A percentile compares a stretch with the other conserved stretches of the same genome.
phyloP scores from a whole-genome alignment of 305 asterid species.

The Solanum aculeatissimum region DNA sequence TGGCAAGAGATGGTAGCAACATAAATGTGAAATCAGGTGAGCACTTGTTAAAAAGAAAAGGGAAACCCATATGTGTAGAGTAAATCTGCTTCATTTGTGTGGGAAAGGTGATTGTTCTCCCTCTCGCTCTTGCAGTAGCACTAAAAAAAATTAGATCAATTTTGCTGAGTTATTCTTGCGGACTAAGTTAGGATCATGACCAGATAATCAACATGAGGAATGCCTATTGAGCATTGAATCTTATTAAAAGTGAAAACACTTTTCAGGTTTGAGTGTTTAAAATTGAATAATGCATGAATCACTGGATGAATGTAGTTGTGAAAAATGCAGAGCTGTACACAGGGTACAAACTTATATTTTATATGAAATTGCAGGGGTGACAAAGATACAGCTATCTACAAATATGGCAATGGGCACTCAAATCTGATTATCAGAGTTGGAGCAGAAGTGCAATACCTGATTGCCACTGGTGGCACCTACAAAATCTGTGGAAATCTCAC shows the following conservation, averaged over 20 bases:
- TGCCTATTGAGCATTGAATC: background rate
- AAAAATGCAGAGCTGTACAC: background rate
- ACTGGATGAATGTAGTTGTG: background rate
- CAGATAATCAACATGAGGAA: background rate
- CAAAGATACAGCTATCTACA: background rate
- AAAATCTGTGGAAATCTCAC: constrained; percentile 38
- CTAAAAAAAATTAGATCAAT: background rate
- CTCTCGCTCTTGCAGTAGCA: background rate
- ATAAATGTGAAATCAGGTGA: background rate
- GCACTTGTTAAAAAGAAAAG: background rate
- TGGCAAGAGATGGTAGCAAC: background rate
- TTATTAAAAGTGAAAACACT: background rate
- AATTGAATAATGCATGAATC: background rate
- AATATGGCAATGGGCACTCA: background rate
- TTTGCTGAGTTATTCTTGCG: background rate
- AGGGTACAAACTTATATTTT: background rate
- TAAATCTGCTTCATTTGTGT: background rate
- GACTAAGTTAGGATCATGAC: background rate
- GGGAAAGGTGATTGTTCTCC: background rate
- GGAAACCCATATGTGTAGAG: background rate
- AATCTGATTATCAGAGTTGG: constrained; percentile 1
- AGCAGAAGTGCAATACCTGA: constrained; percentile 36
- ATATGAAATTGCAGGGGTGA: background rate
- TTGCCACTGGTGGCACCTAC: constrained; percentile 30
- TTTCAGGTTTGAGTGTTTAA: background rate